Evolutionary conservation across 805 yeast species (phyloP).

Genomic region (Jamesozyma lodderae): DNA sequence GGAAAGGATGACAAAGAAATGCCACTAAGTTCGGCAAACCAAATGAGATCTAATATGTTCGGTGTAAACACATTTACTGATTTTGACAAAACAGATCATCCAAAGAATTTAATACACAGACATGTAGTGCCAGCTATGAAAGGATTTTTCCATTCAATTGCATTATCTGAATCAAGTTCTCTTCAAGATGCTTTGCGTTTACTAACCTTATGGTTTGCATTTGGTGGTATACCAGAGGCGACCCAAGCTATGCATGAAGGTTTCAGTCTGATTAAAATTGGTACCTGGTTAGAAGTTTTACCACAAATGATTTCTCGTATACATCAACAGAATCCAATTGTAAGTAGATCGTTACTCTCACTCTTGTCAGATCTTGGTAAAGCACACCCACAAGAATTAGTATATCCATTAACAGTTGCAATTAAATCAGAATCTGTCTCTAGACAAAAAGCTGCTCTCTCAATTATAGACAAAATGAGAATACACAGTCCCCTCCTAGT

Average conservation of each 20-base stretch:
- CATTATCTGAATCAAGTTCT: conserved; percentile 77
- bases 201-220: conserved; percentile 89
- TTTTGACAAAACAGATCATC: conserved; percentile 25
- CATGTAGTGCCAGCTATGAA: conserved; percentile 94
- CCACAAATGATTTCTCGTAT: conserved; percentile 95
- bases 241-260: conserved; percentile 88
- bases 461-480: conserved; percentile 87
- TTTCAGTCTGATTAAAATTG: conserved; percentile 76
- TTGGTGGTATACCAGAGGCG: conserved; percentile 89
- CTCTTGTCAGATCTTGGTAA: conserved; percentile 81
- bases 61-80: conserved; percentile 25
- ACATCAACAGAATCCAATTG: conserved; percentile 86
- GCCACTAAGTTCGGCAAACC: conserved; percentile 9
- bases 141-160: conserved; percentile 92
- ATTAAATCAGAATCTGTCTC: conserved; percentile 86
- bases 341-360: conserved; percentile 70
- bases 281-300: conserved; percentile 89
- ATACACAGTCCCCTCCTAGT: conserved; percentile 77
- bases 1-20: neutral
- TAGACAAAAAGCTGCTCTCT: conserved; percentile 83
- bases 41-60: conserved; percentile 20
- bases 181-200: conserved; percentile 87
- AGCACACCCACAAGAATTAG: conserved; percentile 94
- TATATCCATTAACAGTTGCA: conserved; percentile 92
- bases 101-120: conserved; percentile 56